Evolutionary conservation across 352 stramenopile genomes (phyloP).

Genomic region (Blastocystis sp.): DNA sequence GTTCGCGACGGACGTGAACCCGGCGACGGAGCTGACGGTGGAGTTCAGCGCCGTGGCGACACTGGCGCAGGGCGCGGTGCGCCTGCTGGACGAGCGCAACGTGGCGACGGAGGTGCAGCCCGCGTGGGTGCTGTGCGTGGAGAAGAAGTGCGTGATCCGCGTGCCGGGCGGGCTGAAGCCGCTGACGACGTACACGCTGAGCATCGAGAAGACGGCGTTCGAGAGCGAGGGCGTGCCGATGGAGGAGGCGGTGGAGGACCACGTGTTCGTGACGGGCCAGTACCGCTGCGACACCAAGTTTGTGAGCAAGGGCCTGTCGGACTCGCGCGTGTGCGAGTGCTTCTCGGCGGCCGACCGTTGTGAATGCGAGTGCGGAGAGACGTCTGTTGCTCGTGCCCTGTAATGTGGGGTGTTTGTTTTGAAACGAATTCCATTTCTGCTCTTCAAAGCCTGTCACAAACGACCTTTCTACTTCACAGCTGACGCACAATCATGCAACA

Average conservation of each 20-base stretch:
- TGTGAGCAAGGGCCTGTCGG: conserved; percentile 11
- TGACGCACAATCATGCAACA: background rate
- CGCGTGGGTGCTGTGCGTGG: background rate
- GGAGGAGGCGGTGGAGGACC: conserved; percentile 22
- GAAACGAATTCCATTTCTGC: background rate
- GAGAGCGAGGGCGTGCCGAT: background rate
- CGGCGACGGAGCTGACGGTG: background rate
- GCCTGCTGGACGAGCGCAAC: conserved; percentile 20
- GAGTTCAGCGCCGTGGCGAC: background rate
- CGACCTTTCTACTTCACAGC: no score
- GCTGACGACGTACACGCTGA: conserved; percentile 20
- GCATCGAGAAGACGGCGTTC: conserved; percentile 18
- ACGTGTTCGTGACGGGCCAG: conserved; percentile 12
- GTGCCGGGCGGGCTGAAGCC: conserved; percentile 9
- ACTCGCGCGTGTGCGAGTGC: conserved; percentile 19
- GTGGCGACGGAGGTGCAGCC: background rate
- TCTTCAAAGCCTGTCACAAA: no score
- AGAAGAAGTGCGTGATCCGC: conserved; percentile 2
- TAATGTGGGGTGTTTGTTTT: conserved; percentile 55
- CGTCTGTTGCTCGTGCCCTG: conserved; percentile 10
- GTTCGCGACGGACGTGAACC: conserved; percentile 33
- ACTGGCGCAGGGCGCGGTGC: background rate
- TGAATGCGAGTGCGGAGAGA: conserved; percentile 61
- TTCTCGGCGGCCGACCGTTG: conserved; percentile 14
- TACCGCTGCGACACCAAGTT: conserved; percentile 31